These are phyloP conservation scores for Dactylis glomerata DNA, from an alignment of 176 grass and related monocot genomes.

Conservation along the genomic window DNA sequence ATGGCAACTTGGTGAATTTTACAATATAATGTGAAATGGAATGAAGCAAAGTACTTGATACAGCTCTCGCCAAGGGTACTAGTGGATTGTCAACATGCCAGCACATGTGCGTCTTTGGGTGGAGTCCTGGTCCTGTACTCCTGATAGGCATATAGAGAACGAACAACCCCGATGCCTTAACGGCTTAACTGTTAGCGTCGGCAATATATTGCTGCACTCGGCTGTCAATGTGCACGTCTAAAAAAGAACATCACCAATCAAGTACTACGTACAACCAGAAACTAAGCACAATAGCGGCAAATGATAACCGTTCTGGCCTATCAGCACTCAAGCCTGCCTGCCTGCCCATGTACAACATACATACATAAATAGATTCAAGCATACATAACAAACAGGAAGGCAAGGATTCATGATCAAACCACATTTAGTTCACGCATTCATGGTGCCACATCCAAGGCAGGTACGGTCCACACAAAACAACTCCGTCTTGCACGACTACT, in stretches of 20 bases:
- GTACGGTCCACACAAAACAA: slow-evolving; percentile 29
- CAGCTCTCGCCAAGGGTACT: not conserved
- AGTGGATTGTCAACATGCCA: not conserved
- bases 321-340: not conserved
- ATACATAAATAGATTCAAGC: not conserved
- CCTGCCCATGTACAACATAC: not conserved
- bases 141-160: no score
- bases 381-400: not conserved
- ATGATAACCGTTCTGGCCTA: not conserved
- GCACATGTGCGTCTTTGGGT: not conserved
- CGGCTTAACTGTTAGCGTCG: not conserved
- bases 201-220: not conserved
- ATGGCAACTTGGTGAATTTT: not conserved
- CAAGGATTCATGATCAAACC: slow-evolving; percentile 21
- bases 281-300: slow-evolving; percentile 4
- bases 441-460: slow-evolving; percentile 24
- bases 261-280: not conserved
- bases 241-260: not conserved
- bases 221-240: not conserved
- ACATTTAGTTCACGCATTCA: slow-evolving; percentile 11
- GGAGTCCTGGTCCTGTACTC: no score
- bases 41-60: not conserved
- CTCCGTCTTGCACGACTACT: not conserved
- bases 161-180: not conserved
- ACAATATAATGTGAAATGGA: not conserved